Evolutionary conservation across 208 protist species (phyloP).

Genomic region (Leishmania tropica): DNA sequence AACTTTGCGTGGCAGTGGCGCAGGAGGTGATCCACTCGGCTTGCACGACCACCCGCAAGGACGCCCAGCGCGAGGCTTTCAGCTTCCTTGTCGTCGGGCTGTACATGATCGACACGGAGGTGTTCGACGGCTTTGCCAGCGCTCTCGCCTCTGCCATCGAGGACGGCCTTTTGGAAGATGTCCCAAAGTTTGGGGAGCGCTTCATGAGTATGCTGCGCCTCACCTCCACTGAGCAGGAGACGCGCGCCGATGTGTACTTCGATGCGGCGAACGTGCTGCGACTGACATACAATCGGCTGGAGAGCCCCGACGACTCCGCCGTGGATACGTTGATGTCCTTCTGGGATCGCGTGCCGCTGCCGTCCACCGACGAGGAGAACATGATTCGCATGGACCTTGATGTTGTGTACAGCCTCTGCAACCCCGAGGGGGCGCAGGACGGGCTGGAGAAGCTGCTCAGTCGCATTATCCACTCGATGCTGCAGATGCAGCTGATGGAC

Average conservation of each 20-base stretch:
- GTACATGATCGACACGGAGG: constrained; percentile 74
- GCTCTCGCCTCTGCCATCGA: constrained; percentile 74
- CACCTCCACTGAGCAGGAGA: constrained; percentile 70
- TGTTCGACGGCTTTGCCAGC: constrained; percentile 74
- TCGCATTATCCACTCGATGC: constrained; percentile 69
- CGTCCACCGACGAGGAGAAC: constrained; percentile 39
- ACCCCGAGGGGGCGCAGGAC: constrained; percentile 40
- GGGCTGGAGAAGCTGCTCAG: constrained; percentile 61
- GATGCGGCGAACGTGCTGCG: constrained; percentile 76
- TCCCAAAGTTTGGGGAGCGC: constrained; percentile 87
- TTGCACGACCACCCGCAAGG: constrained; percentile 83
- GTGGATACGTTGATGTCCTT: constrained; percentile 79
- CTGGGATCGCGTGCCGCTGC: constrained; percentile 61
- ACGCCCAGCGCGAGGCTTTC: constrained; percentile 83
- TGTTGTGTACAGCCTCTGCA: constrained; percentile 66
- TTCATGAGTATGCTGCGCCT: constrained; percentile 85
- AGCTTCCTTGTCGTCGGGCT: constrained; percentile 83
- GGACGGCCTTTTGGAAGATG: constrained; percentile 83
- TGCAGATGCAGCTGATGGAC: constrained; percentile 60
- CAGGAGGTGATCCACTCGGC: constrained; percentile 75
- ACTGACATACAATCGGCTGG: constrained; percentile 66
- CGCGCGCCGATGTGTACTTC: constrained; percentile 78
- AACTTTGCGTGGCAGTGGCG: constrained; percentile 70
- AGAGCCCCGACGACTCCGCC: constrained; percentile 50
- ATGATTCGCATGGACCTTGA: constrained; percentile 48